A percentile compares a stretch with the other conserved stretches of the same genome.
Evolutionary conservation across 331 rosid genomes (phyloP).

Genomic region (Spiraea crenata): DNA sequence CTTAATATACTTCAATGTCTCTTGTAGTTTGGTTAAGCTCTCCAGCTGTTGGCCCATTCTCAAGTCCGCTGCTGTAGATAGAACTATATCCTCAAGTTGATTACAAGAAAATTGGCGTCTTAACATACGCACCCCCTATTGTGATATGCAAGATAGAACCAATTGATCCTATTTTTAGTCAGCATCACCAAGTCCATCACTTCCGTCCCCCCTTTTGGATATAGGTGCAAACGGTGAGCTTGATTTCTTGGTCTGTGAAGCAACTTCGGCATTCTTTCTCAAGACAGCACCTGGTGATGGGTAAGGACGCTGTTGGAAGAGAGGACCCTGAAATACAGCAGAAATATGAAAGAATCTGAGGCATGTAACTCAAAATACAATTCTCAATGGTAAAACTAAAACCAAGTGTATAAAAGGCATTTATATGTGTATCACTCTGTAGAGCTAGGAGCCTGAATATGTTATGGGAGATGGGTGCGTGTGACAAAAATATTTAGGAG

Average conservation of each 20-base stretch:
- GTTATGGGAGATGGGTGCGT: background rate
- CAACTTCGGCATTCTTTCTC: conserved; percentile 88
- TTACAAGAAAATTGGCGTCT: background rate
- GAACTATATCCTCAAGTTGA: background rate
- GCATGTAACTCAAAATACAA: conserved; percentile 2
- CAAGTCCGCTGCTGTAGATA: background rate
- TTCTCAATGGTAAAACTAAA: background rate
- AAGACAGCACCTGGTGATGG: conserved; percentile 99
- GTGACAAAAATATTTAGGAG: background rate
- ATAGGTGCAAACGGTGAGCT: conserved; percentile 63
- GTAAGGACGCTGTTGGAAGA: conserved; percentile 97
- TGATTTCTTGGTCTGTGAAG: conserved; percentile 73
- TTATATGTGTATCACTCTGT: background rate
- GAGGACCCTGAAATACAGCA: conserved; percentile 77
- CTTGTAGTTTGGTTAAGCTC: no score
- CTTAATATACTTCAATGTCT: no score
- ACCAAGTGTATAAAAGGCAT: background rate
- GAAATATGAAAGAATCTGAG: background rate
- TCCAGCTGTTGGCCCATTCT: no score
- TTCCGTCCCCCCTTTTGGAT: conserved; percentile 93
- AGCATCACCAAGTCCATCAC: conserved; percentile 99
- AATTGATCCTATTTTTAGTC: conserved; percentile 39
- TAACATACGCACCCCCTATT: background rate
- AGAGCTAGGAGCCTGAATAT: background rate
- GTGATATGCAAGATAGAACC: background rate